Evolutionary conservation across 2,329 filamentous ascomycete species (phyloP), one percentile per base, ranked within the genome.

Genomic region (Laburnicola sp.): DNA sequence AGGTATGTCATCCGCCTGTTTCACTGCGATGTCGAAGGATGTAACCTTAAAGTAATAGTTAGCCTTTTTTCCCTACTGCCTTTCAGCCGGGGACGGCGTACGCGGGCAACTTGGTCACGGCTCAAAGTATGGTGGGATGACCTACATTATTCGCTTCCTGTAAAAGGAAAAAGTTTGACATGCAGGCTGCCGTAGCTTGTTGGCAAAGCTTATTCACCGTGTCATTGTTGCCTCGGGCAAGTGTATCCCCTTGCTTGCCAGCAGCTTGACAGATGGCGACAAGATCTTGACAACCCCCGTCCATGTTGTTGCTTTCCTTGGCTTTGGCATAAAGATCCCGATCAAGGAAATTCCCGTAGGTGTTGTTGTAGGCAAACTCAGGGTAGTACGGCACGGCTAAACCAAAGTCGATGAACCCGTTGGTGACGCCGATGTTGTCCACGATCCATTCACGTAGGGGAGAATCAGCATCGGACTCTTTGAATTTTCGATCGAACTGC

Each of bases 331-430:
- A 82, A 11, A 59, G 45, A 4, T 54, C 45, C 32, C 74, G 70
- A 51, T 77, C 76, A 57, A 81, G 59, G 22, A 84, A 70, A 16
- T 28, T 30, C 7, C 75, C 76, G 54, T 83, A 84, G 5, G 81
- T 82, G 51, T 83, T 83, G 63, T 82, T 80, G 62, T 76, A 78
- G 0, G 81, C 76, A 45, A 81, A 76, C 2, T 74, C 57, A 2
- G 76, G 74, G 51, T 79, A 81, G 25, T 70, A 72, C 2, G 74
- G 73, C 27, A 69, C 69, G 59, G 80, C 75, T 3, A 76, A 69
- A 4, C 75, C 76, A 48, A 82, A 77, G 0, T 77, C 57, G 27
- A 79, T 63, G 11, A 75, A 75, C 3, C 64, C 58, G 2, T 77
- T 61, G 57, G 51, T 78, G 76, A 32, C 78, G 73, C 61, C 57